Percentiles rank a stretch among this genome's conserved stretches.
These are phyloP conservation scores for Backusella circina DNA, from an alignment of 192 early-diverging fungal genomes.

Conservation along the genomic window DNA sequence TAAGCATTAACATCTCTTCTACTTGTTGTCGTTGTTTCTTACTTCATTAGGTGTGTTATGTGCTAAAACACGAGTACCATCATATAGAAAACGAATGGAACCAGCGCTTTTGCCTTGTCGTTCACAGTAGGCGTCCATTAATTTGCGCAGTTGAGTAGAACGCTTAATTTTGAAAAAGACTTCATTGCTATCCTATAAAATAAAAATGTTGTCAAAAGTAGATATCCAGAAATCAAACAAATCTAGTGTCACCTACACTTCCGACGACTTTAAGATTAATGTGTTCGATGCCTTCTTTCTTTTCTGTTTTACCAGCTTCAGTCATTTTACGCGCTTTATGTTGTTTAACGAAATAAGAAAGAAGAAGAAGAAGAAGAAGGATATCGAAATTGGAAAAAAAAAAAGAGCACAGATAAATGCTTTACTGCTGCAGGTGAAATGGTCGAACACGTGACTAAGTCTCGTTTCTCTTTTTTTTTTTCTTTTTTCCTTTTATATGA, in stretches of 20 bases:
- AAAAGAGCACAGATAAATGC: background rate
- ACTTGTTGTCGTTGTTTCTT: conserved; percentile 11
- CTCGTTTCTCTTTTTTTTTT: background rate
- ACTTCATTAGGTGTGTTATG: conserved; percentile 83
- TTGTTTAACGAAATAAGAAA: background rate
- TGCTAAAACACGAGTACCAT: conserved; percentile 81
- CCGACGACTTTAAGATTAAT: conserved; percentile 92
- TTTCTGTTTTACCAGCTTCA: conserved; percentile 30
- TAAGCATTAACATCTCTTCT: background rate
- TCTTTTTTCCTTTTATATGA: background rate
- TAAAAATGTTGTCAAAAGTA: background rate
- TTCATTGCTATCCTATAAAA: conserved; percentile 66
- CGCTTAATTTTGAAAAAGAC: conserved; percentile 97
- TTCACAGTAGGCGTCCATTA: conserved; percentile 93
- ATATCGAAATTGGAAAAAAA: no score
- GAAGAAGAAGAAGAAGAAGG: background rate
- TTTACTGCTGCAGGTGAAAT: no score
- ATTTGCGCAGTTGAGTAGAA: conserved; percentile 82
- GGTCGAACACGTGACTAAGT: background rate
- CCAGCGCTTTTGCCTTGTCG: conserved; percentile 76
- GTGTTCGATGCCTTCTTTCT: conserved; percentile 62
- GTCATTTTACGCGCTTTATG: conserved; percentile 21
- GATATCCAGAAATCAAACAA: background rate
- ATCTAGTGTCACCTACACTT: conserved; percentile 57
- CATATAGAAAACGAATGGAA: conserved; percentile 89